Conservation (phyloP, 345 rosid genomes). For the Hypericum perforatum region DNA sequence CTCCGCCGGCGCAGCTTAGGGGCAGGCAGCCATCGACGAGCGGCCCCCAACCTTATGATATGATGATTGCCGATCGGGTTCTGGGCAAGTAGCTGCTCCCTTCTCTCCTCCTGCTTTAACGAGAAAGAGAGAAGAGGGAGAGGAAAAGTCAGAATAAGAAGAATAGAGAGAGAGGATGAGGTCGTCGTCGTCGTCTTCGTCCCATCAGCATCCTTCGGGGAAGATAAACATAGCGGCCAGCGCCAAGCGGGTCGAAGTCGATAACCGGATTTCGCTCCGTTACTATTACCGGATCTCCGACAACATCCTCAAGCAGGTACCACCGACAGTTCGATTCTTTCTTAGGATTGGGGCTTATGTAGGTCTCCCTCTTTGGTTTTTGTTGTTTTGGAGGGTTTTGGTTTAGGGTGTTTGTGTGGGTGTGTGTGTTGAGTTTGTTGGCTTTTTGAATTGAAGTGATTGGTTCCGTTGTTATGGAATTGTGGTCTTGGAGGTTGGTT, state of each 20-base stretch:
- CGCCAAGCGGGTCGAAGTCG: conserved; percentile 66
- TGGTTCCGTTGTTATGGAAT: too few relatives aligned
- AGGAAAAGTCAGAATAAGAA: conserved; percentile 7
- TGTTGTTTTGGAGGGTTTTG: too few relatives aligned
- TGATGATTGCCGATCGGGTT: conserved; percentile 8
- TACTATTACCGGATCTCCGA: conserved; percentile 83
- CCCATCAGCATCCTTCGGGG: conserved; percentile 13
- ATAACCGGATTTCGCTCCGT: conserved; percentile 70
- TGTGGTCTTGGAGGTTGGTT: too few relatives aligned
- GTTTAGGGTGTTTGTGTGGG: too few relatives aligned
- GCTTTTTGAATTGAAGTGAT: too few relatives aligned
- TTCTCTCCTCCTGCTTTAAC: conserved; percentile 10
- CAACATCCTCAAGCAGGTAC: conserved; percentile 85
- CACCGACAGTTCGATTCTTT: too few relatives aligned
- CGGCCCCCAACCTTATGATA: conserved; percentile 5
- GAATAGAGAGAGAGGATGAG: conserved; percentile 31
- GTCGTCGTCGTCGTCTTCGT: conserved; percentile 23
- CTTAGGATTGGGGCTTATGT: not conserved
- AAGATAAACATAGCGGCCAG: conserved; percentile 60
- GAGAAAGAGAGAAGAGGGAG: conserved; percentile 7
- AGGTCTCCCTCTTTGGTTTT: too few relatives aligned
- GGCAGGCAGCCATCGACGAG: conserved; percentile 27
- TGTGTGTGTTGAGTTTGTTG: too few relatives aligned
- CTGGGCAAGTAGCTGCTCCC: not conserved
- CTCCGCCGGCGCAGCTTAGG: too few relatives aligned